Base-by-base conservation (phyloP, 2,329 filamentous ascomycete genomes). In the Chrysosporium keratinophilum region DNA sequence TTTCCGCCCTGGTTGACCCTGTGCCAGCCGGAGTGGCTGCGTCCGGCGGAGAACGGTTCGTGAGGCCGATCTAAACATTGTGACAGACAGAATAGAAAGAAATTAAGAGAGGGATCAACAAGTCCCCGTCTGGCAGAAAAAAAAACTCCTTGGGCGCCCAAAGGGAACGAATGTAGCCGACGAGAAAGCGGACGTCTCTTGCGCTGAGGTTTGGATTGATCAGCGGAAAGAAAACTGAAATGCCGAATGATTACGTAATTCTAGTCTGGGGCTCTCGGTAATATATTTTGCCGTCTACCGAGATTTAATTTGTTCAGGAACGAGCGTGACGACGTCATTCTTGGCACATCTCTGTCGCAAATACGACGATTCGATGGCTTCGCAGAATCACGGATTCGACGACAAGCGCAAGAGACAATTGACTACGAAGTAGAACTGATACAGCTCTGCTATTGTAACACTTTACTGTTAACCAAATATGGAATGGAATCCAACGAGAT, bases 401-500 rank as follows among this genome's bases (percentile, higher is more conserved):
- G 35, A 37, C 10, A n/a, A 37, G 3, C 11, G 35, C 10, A 37
- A n/a, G n/a, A 12, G n/a, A 37, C 35, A 15, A 31, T n/a, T 20
- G 10, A 10, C 35, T 37, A 41, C 7, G 19, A 14, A 11, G 11
- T 31, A 45, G 15, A 3, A 41, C 17, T 41, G 20, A 15, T 7
- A 14, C 5, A 19, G 33, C 14, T 33, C 2, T 42, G 7, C 14
- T 17, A 34, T 10, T n/a, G 3, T 34, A 41, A 14, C 10, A 2
- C 12, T 10, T 9, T 2, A 28, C 5, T 37, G 15, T 41, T 35
- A 33, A 20, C 46, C 37, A 2, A 35, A 46, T 3, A 67, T 69
- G 67, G 64, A 69, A 55, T 71, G 69, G 70, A 61, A 72, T 64
- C 69, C 70, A 11, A 68, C 68, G 31, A 65, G 65, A 41, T 71